phyloP scores from a whole-genome alignment of 768 basidiomycete genomes.

The Strobilomyces dryophilus region DNA sequence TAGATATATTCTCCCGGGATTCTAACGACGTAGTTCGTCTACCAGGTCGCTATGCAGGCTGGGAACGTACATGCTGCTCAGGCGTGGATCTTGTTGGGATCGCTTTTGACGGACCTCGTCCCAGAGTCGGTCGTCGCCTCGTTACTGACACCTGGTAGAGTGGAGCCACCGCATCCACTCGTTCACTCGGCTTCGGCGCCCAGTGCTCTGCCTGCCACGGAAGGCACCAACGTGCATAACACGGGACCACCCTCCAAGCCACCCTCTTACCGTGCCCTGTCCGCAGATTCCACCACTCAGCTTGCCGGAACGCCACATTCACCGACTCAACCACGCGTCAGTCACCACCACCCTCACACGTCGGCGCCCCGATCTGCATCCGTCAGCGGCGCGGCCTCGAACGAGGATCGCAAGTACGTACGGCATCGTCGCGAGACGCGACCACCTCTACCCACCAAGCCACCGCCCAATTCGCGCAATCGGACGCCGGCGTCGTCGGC shows the following conservation, averaged over 20 bases:
- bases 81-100: constrained; percentile 62
- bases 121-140: constrained; percentile 33
- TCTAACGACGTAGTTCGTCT: neutral
- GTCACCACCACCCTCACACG: constrained; percentile 5
- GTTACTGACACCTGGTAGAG: constrained; percentile 18
- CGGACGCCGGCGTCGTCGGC: constrained; percentile 57
- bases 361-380: constrained; percentile 16
- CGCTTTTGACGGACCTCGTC: constrained; percentile 48
- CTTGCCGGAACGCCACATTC: constrained; percentile 16
- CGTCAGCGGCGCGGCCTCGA: constrained; percentile 10
- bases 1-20: neutral
- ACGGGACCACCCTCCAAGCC: constrained; percentile 17
- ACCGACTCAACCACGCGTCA: constrained; percentile 21
- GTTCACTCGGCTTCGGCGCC: constrained; percentile 42
- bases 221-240: constrained; percentile 5
- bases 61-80: constrained; percentile 56
- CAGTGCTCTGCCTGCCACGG: constrained; percentile 32
- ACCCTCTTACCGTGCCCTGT: constrained; percentile 22
- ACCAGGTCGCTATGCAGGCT: constrained; percentile 55
- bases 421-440: constrained; percentile 17
- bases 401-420: constrained; percentile 21
- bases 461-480: constrained; percentile 39
- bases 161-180: constrained; percentile 25
- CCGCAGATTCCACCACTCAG: constrained; percentile 22
- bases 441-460: constrained; percentile 20